Evolutionary conservation across 352 stramenopile genomes (phyloP).

Genomic region (Pythium periplocum): DNA sequence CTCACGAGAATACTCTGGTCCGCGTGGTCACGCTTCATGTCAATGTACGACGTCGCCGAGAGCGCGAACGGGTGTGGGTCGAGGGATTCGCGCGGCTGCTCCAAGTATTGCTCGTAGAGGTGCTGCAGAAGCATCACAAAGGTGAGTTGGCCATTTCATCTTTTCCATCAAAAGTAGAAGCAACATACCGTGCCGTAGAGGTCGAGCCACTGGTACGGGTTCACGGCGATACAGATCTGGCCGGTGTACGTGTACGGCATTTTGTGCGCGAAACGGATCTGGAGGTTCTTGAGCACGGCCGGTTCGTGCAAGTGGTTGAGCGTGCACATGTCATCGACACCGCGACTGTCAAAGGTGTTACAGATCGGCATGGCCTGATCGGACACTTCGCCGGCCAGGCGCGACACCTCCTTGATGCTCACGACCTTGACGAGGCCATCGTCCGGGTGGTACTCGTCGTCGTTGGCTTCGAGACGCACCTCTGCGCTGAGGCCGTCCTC

Average conservation of each 20-base stretch:
- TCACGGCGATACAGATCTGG: slow-evolving; percentile 77
- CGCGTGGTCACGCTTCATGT: slow-evolving; percentile 66
- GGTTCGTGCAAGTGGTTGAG: slow-evolving; percentile 80
- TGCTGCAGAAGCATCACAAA: slow-evolving; percentile 6
- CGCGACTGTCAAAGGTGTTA: slow-evolving; percentile 58
- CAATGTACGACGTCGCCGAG: slow-evolving; percentile 57
- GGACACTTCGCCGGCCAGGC: slow-evolving; percentile 65
- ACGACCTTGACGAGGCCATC: slow-evolving; percentile 55
- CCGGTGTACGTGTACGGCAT: slow-evolving; percentile 82
- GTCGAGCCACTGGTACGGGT: slow-evolving; percentile 80
- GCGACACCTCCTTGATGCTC: slow-evolving; percentile 60
- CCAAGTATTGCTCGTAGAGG: slow-evolving; percentile 62
- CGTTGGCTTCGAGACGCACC: slow-evolving; percentile 57
- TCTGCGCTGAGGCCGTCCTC: slow-evolving; percentile 37
- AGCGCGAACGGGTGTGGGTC: slow-evolving; percentile 66
- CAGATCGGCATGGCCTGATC: slow-evolving; percentile 79
- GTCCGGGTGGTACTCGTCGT: slow-evolving; percentile 44
- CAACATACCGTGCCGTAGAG: slow-evolving; percentile 34
- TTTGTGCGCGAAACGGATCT: slow-evolving; percentile 59
- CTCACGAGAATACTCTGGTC: slow-evolving; percentile 61
- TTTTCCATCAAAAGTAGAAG: too few species aligned
- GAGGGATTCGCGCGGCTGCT: slow-evolving; percentile 45
- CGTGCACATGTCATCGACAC: slow-evolving; percentile 75
- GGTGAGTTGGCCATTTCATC: too few species aligned
- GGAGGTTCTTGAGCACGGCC: slow-evolving; percentile 70